Evolutionary conservation across 1,139 yeast species (phyloP), one percentile per base, ranked within the genome.

Genomic region (Suhomyces bribrorum): DNA sequence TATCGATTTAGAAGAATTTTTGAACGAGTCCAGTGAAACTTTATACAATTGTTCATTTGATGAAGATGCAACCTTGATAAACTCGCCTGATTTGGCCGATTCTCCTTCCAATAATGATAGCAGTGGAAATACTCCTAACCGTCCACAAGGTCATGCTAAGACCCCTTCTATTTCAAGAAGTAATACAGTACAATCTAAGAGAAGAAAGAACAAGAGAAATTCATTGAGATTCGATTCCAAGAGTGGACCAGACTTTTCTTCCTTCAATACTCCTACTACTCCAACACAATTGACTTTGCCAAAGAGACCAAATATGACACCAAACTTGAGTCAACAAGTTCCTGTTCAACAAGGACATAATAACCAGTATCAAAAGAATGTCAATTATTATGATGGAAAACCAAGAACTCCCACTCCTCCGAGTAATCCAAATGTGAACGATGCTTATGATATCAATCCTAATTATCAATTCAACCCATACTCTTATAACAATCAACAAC

Each of bases 11-110:
- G 68, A 64, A 24, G 66, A 59, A 14, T 46, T 71, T 22, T 56
- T 69, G 42, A 50, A 45, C 29, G 71, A 69, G 29, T 55, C 72
- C 3, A 63, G 56, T 37, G 70, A 65, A 29, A 57, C 65, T 1
- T 54, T 68, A 32, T 52, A 57, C n/a, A 59, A 59, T 36, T 48
- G 52, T 17, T 61, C 67, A n/a, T 62, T 64, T 48, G 73, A 66
- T 37, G 73, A 66, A 36, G 73, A 66, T 18, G 57, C 61, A 4
- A 61, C 69, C 2, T 53, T 62, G 33, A 52, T 58, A 14, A 59
- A 50, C 31, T 56, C 66, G 11, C 64, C 66, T 1, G 65, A 62
- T 29, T 36, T 43, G 14, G 40, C 27, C 27, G 50, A 44, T 22
- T 49, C 45, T 14, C 37, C 40, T 9, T 38, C 43, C 8, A 34